Conservation (phyloP, 805 yeast genomes). For the Clavispora fructus region DNA sequence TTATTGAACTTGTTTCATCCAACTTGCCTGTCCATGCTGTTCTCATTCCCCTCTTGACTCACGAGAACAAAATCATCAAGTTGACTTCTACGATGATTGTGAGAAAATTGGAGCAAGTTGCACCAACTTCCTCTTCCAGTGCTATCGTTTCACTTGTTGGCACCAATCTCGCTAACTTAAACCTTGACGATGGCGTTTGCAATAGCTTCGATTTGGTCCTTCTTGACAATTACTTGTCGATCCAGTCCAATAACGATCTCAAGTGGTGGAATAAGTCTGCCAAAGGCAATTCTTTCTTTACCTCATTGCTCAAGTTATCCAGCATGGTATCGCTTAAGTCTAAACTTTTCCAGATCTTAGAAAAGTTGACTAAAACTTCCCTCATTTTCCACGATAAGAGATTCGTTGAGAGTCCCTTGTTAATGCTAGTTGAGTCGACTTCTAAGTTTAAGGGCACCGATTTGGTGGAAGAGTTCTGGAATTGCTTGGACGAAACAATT, state of each 20-base stretch:
- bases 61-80: constrained; percentile 39
- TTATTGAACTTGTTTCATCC: constrained; percentile 22
- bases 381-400: constrained; percentile 16
- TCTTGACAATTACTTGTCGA: constrained; percentile 50
- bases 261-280: constrained; percentile 71
- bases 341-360: constrained; percentile 9
- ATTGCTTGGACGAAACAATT: constrained; percentile 68
- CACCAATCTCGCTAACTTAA: constrained; percentile 6
- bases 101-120: constrained; percentile 23
- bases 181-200: constrained; percentile 19
- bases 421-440: constrained; percentile 47
- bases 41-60: constrained; percentile 40
- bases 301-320: constrained; percentile 52
- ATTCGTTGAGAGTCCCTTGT: constrained; percentile 49
- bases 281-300: constrained; percentile 55
- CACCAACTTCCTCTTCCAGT: constrained; percentile 16
- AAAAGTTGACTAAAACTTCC: constrained; percentile 9
- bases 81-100: constrained; percentile 44
- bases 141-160: constrained; percentile 7
- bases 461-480: constrained; percentile 43
- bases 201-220: constrained; percentile 53
- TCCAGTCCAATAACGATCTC: constrained; percentile 55
- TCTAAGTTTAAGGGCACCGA: constrained; percentile 4
- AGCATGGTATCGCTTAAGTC: constrained; percentile 6
- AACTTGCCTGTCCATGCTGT: constrained; percentile 41